Evolutionary conservation across 345 rosid genomes (phyloP).

Genomic region (Toxicodendron radicans): DNA sequence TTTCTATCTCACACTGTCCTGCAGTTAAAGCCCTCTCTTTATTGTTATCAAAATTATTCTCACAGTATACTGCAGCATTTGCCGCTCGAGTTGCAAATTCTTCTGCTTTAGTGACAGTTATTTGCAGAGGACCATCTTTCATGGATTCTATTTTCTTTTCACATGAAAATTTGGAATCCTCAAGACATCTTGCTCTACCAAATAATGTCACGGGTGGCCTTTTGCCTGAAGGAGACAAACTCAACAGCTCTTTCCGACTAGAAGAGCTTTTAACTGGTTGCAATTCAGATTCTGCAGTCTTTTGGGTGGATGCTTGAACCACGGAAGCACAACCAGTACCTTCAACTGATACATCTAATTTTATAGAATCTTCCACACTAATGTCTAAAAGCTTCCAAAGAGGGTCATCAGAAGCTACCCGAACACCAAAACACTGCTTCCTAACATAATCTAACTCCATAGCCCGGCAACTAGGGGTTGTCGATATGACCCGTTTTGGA

Average conservation of each 20-base stretch:
- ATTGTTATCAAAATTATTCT: conserved; percentile 18
- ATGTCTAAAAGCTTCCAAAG: conserved; percentile 84
- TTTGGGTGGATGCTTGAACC: conserved; percentile 29
- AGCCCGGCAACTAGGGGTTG: conserved; percentile 76
- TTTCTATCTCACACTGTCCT: conserved; percentile 13
- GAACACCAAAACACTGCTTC: conserved; percentile 48
- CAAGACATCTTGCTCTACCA: conserved; percentile 65
- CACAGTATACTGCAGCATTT: conserved; percentile 5
- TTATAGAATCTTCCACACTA: conserved; percentile 37
- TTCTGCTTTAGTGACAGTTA: conserved; percentile 17
- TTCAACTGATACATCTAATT: conserved; percentile 26
- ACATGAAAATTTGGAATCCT: conserved; percentile 28
- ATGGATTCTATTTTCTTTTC: conserved; percentile 14
- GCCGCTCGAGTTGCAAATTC: conserved; percentile 20
- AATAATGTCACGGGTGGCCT: conserved; percentile 57
- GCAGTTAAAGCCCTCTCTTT: conserved; percentile 4
- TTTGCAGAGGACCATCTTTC: conserved; percentile 29
- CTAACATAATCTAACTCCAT: conserved; percentile 70
- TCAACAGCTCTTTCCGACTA: conserved; percentile 26
- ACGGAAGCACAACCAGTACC: conserved; percentile 29
- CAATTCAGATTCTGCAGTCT: conserved; percentile 25
- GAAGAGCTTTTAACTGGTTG: conserved; percentile 28
- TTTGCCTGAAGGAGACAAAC: conserved; percentile 47
- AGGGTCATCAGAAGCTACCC: conserved; percentile 50
- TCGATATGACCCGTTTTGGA: conserved; percentile 82